Evolutionary conservation across 371 early-diverging fungal genomes (phyloP).

Genomic region (Mucor lusitanicus): DNA sequence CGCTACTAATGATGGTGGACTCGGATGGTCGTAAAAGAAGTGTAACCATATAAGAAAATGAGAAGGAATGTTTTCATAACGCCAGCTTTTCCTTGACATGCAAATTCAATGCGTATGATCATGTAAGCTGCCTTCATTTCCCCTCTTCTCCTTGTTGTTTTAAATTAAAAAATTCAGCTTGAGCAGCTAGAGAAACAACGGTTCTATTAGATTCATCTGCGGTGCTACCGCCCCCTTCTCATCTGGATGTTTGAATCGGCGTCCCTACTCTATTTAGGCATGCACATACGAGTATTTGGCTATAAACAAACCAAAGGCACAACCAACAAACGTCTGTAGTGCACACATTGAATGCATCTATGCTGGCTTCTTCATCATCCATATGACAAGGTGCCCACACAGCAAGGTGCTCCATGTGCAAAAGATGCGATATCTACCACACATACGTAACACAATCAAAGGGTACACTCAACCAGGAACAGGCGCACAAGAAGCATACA

Average conservation of each 20-base stretch:
- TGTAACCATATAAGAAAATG: not conserved
- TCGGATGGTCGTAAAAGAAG: not conserved
- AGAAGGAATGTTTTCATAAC: not conserved
- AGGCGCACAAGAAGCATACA: not conserved
- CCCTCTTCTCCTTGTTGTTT: not conserved
- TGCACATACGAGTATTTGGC: not conserved
- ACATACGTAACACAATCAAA: not conserved
- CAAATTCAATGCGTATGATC: not conserved
- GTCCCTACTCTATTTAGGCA: constrained; percentile 3
- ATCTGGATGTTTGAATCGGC: not conserved
- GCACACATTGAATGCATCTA: too few species aligned
- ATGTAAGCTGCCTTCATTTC: not conserved
- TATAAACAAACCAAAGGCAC: too few species aligned
- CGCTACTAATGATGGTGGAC: not conserved
- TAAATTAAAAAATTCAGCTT: not conserved
- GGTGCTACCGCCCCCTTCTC: not conserved
- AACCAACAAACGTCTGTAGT: too few species aligned
- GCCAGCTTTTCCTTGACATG: not conserved
- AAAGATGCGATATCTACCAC: not conserved
- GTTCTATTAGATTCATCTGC: not conserved
- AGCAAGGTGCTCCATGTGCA: too few species aligned
- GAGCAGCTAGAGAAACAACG: not conserved
- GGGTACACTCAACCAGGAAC: not conserved
- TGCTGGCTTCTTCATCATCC: too few species aligned
- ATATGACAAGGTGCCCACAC: too few species aligned